Percentiles rank a stretch among this genome's conserved stretches.
Conservation (phyloP, 768 basidiomycete species). For the Inosperma sp. region DNA sequence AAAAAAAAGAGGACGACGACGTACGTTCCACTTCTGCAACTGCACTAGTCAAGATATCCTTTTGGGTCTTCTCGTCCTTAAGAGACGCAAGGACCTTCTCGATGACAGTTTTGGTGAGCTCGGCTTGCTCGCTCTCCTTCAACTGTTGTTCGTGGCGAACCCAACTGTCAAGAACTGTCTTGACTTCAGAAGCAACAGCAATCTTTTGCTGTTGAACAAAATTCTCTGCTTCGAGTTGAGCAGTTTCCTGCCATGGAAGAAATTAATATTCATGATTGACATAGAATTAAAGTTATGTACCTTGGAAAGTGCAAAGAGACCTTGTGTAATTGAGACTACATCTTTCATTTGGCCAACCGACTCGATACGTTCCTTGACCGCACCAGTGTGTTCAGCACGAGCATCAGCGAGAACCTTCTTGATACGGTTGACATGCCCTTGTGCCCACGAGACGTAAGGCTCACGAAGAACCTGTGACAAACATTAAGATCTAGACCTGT, state of each 20-base stretch:
- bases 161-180: conserved; percentile 95
- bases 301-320: conserved; percentile 90
- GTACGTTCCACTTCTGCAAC: conserved; percentile 89
- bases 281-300: conserved; percentile 30
- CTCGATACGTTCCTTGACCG: conserved; percentile 89
- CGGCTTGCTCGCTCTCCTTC: conserved; percentile 94
- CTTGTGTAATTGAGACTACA: conserved; percentile 85
- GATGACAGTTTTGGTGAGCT: conserved; percentile 84
- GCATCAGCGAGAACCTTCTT: conserved; percentile 75
- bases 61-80: conserved; percentile 85
- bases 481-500: conserved; percentile 9
- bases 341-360: conserved; percentile 94
- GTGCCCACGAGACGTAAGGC: conserved; percentile 92
- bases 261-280: no score
- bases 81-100: conserved; percentile 80
- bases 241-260: conserved; percentile 97
- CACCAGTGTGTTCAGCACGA: conserved; percentile 85
- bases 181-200: conserved; percentile 82
- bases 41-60: conserved; percentile 73
- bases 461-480: conserved; percentile 61
- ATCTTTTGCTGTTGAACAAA: conserved; percentile 91
- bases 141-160: conserved; percentile 95
- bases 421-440: conserved; percentile 81
- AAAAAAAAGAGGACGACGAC: conserved; percentile 32
- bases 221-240: conserved; percentile 80